Evolutionary conservation across 2,329 filamentous ascomycete species (phyloP), one percentile per base, ranked within the genome.

Genomic region (Colletotrichum orbiculare): DNA sequence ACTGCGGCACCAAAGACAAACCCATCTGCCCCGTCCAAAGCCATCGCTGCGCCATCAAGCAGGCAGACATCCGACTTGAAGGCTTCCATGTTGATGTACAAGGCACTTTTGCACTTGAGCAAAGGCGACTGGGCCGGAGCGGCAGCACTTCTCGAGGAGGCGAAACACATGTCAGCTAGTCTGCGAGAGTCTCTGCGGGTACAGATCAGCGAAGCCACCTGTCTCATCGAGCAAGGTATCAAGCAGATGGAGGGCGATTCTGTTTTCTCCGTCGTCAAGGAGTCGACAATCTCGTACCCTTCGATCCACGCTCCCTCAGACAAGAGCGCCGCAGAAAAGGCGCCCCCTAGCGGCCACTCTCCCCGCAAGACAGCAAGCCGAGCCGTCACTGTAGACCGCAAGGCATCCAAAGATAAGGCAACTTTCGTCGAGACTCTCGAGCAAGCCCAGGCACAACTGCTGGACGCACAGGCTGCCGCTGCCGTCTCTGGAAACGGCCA

Each of bases 271-370:
- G 91, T 95, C 9, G 85, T 98, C 13, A 92, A 95, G 49, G 96
- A 99, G 72, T 97, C 96, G 0, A 97, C 94, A 0, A 89, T 97
- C 34, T 96, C 94, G 0, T 91, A 95, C 65, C 93, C 94, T 1
- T 89, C 92, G 0, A 82, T 95, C 42, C 79, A 80, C 33, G 73
- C 60, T 13, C 74, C 77, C 35, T 71, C 78, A 34, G 84, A 84
- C 39, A 79, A 78, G 66, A 68, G 64, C n/a, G 69, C 71, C 35
- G 70, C 75, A 10, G 78, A 82, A 47, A 75, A 77, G 37, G 68
- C 73, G 25, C 78, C 78, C 2, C 63, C 76, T 4, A 68, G 69
- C 13, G 60, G 49, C 5, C 78, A 79, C 58, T 74, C 79, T 11
- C 79, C 81, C 13, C 74, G 72, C 25, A 81, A 72, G 56, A 47